These are phyloP conservation scores for Hypoxylon sp. DNA, from an alignment of 2,329 filamentous ascomycete species.

Conservation along the genomic window DNA sequence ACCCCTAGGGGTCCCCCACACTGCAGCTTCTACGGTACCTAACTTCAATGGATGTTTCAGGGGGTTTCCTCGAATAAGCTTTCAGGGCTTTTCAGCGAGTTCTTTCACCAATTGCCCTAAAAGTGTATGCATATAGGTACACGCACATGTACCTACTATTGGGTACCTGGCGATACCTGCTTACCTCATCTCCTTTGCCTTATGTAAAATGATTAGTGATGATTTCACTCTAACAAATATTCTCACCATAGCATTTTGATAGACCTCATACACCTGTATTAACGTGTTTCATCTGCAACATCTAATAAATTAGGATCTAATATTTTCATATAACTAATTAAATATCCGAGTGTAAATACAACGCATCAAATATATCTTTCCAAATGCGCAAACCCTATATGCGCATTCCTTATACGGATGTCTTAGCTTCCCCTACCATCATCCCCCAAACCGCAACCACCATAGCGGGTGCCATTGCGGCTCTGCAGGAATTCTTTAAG, in stretches of 20 bases:
- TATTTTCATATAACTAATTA: slow-evolving; percentile 6
- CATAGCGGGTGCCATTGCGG: slow-evolving; percentile 79
- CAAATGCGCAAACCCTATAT: slow-evolving; percentile 80
- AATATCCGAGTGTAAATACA: slow-evolving; percentile 31
- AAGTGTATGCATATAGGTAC: no score
- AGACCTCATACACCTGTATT: slow-evolving; percentile 3
- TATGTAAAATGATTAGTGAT: slow-evolving; percentile 24
- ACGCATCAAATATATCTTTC: slow-evolving; percentile 35
- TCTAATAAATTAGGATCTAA: neutral
- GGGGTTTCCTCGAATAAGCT: neutral
- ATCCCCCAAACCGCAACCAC: slow-evolving; percentile 80
- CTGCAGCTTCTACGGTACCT: slow-evolving; percentile 1
- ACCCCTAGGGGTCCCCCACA: slow-evolving; percentile 23
- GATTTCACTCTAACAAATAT: slow-evolving; percentile 35
- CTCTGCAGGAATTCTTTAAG: slow-evolving; percentile 82
- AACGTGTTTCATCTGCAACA: neutral
- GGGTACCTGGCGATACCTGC: neutral
- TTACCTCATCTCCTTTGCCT: slow-evolving; percentile 18
- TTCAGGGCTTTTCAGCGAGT: no score
- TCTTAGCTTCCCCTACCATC: slow-evolving; percentile 81
- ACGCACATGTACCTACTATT: no score
- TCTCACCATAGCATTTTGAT: slow-evolving; percentile 11
- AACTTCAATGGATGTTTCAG: neutral
- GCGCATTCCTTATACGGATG: slow-evolving; percentile 91
- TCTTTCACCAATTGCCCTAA: no score